Percentiles rank a stretch among this genome's conserved stretches.
These are phyloP conservation scores for Hypoxylon sp. DNA, from an alignment of 2,329 filamentous ascomycete genomes.

Conservation along the genomic window DNA sequence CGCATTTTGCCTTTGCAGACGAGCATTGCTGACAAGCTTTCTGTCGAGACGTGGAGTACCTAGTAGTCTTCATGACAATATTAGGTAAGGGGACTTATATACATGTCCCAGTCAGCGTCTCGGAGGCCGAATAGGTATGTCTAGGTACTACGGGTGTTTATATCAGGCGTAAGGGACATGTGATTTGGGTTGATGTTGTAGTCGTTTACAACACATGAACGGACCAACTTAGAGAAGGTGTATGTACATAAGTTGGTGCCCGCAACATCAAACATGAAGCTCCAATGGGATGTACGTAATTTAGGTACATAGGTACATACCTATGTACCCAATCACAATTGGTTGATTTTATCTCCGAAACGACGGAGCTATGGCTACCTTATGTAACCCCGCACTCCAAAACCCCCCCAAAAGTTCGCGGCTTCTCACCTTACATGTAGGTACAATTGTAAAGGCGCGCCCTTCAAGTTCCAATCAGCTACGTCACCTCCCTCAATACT, in stretches of 20 bases:
- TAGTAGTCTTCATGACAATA: slow-evolving; percentile 46
- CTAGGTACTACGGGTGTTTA: too few relatives aligned
- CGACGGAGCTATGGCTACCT: too few relatives aligned
- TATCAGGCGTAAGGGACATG: too few relatives aligned
- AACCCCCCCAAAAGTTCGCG: neutral
- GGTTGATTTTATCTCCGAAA: neutral
- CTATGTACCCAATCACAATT: neutral
- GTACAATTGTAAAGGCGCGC: slow-evolving; percentile 27
- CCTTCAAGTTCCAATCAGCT: slow-evolving; percentile 22
- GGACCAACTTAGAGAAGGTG: too few relatives aligned
- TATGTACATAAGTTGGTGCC: too few relatives aligned
- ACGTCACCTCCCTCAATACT: slow-evolving; percentile 7
- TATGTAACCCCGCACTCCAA: neutral
- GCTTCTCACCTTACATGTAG: neutral
- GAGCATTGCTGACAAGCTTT: slow-evolving; percentile 59
- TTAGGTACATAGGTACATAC: too few relatives aligned
- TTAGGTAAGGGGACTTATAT: neutral
- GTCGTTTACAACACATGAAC: too few relatives aligned
- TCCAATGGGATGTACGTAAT: too few relatives aligned
- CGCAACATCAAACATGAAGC: too few relatives aligned
- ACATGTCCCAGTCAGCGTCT: neutral
- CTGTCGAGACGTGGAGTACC: slow-evolving; percentile 58
- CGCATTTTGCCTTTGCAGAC: slow-evolving; percentile 59
- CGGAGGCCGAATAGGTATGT: neutral
- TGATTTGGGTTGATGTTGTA: too few relatives aligned